Base-by-base conservation (phyloP, 1,284 basidiomycete species). In the Serendipita sp. region DNA sequence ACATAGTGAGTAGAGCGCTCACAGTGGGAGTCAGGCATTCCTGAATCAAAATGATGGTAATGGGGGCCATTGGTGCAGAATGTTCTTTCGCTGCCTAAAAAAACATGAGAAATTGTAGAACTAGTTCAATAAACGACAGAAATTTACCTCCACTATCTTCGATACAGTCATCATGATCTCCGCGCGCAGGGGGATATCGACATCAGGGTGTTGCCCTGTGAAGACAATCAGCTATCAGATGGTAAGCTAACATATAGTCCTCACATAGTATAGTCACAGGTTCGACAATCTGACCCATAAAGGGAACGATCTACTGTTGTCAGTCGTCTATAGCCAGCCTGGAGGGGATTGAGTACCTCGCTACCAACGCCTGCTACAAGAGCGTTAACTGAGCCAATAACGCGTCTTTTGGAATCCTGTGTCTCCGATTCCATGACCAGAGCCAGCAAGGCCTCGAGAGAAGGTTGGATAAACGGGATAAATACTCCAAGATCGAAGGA, bases 361-460 rank as follows among this genome's bases (percentile, higher is more conserved):
- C 77, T 74, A 43, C 81, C 84, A 0, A 81, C 80, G 63, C 83
- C 77, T 68, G 89, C 84, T 60, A 94, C 86, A 43, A 93, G 75
- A 1, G 82, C 79, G 66, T 85, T 88, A 58, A 95, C 74, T 34
- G 82, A 80, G 49, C 79, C 78, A 34, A 84, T 81, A 13, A 94
- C 80, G 62, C 85, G 79, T 17, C 83, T 79, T 72, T 93, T 94
- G 68, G 83, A 87, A 69, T 91, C 87, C 34, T 87, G 74, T 0
- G 86, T 87, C 61, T 90, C 83, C 0, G 84, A 82, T 71, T 93
- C 89, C 2, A 78, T 82, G 60, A 90, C 79, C n/a, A 94, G 74
- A 43, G 72, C 75, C 44, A 90, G 75, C 2, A 91, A 76, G 62
- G 85, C 81, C 15, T 77, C 74, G n/a, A 89, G 77, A 0, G 79